Base-by-base conservation (phyloP, 192 early-diverging fungal species). In the Rhizoclosmatium sp. region DNA sequence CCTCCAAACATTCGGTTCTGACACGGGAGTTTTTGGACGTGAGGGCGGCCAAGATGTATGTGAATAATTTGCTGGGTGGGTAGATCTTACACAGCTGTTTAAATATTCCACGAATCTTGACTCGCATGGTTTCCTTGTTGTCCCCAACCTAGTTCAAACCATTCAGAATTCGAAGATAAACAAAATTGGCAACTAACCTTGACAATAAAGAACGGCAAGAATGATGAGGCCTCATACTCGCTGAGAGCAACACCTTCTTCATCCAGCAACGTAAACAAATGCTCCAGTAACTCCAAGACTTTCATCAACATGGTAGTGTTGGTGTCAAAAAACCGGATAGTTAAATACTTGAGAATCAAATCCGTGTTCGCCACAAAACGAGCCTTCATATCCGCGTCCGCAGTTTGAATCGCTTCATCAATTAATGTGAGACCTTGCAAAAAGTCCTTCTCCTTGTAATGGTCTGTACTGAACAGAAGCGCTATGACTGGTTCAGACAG, bases 301-400 rank as follows among this genome's bases (percentile, higher is more conserved):
- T 95, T 95, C 31, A 97, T 87, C 45, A 96, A 84, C 80, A 95
- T 94, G 69, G 89, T 93, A 0, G 96, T 97, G 65, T 92, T 94
- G n/a, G 94, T 95, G 70, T 97, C 96, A 82, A 93, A 94, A 85
- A 97, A 94, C 14, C 96, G 91, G 21, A 97, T 84, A 39, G 94
- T 96, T 54, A 94, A 72, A 77, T 96, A 97, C 73, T 96, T 96
- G 48, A 97, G 86, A 51, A 96, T 76, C 9, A 97, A 74, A 75
- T 97, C 96, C 1, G 89, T 82, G 82, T 92, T 91, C n/a, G 90
- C 89, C 7, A 95, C 74, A 66, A 85, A 93, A 19, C 93, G 87
- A 12, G 69, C 70, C 21, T 82, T 87, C 80, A 93, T 82, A 39
- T 93, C 92, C 49, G 75, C 49, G 16, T 84, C 82, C 16, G 65